These are phyloP conservation scores for Miscanthus sacchariflorus DNA, from an alignment of 202 grass and related monocot species.

Conservation along the genomic window DNA sequence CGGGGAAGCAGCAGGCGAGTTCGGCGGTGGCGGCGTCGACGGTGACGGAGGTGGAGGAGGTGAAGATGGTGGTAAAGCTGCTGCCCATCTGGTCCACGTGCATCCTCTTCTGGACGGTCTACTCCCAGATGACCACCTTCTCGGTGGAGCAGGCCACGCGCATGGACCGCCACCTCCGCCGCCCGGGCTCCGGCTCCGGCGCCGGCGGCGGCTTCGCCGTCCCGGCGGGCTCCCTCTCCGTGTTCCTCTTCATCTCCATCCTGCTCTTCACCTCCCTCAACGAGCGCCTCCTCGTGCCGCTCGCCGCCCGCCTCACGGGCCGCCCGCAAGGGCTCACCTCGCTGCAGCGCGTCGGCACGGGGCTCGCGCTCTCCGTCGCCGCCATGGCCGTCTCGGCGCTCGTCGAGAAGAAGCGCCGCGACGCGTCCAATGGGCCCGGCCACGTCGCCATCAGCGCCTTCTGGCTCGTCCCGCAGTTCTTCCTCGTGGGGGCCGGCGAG, in stretches of 20 bases:
- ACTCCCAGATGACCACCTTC: constrained; percentile 98
- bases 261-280: constrained; percentile 96
- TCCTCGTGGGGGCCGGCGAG: constrained; percentile 89
- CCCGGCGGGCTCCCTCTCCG: constrained; percentile 85
- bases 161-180: constrained; percentile 70
- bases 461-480: constrained; percentile 95
- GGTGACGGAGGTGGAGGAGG: constrained; percentile 84
- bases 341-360: constrained; percentile 75
- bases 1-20: background rate
- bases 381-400: constrained; percentile 78
- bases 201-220: constrained; percentile 31
- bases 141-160: constrained; percentile 85
- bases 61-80: constrained; percentile 90
- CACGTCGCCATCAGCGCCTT: constrained; percentile 60
- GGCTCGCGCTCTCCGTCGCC: constrained; percentile 63
- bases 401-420: constrained; percentile 70
- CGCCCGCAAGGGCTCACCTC: constrained; percentile 78
- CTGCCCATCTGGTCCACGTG: constrained; percentile 92
- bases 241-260: constrained; percentile 96
- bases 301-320: constrained; percentile 66
- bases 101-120: constrained; percentile 97
- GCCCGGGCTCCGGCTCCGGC: background rate
- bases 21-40: constrained; percentile 33
- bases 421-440: background rate
- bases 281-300: constrained; percentile 84